Evolutionary conservation across 1,139 yeast genomes (phyloP), one percentile per base, ranked within the genome.

Genomic region (Sugiyamaella pinicola): DNA sequence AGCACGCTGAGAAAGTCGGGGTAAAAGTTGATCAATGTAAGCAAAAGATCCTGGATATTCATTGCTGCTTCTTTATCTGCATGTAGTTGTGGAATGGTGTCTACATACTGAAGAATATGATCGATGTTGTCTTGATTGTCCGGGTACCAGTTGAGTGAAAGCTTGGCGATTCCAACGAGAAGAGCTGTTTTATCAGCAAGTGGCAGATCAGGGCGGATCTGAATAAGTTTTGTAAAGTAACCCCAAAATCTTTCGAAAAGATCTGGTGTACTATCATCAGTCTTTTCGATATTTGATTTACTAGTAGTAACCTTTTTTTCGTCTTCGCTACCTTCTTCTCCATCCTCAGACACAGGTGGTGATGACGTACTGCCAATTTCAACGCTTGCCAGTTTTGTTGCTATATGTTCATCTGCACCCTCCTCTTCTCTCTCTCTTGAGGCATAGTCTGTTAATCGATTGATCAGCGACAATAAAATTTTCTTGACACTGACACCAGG

Each of bases 131-230:
- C 79, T 54, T 76, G 75, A 55, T 82, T 79, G 0, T 77, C 74
- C 1, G 89, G 87, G 62, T 87, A 87, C 72, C 85, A 87, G 8
- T 80, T 76, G 49, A 87, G 73, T 0, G 90, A 77, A 40, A 91
- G 70, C 57, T 79, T 80, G 49, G 86, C 77, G 39, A 87, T 77
- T 13, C 87, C 81, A 54, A 83, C 84, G 46, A 89, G 74, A 28
- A 90, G 75, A 0, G 79, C 76, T 5, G 88, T 78, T 54, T 82
- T 82, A 58, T 87, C 95, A 44, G 80, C 82, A 19, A 81, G 66
- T 0, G 90, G 74, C 24, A 90, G 69, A 49, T 84, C 86, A 0
- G 88, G 85, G 54, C 85, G 82, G 7, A 75, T 69, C 49, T 80
- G 74, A 53, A 77, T 74, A 26, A 88, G 68, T 45, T 76, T 76